Evolutionary conservation across 2,329 filamentous ascomycete genomes (phyloP).

Genomic region (Diatrype stigma): DNA sequence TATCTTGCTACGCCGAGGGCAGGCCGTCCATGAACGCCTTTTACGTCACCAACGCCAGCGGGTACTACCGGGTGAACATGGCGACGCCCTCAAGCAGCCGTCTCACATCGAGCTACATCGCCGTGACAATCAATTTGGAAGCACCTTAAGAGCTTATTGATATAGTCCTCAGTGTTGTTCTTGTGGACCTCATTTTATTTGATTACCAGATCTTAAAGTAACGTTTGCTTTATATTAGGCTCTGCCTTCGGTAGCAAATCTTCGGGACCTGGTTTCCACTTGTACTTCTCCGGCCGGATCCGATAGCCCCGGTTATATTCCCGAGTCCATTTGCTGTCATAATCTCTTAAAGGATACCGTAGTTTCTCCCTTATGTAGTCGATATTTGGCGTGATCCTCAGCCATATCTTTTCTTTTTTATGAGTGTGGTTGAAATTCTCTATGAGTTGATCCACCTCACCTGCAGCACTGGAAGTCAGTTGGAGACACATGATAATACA

Average conservation of each 20-base stretch:
- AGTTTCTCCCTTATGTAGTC: not conserved
- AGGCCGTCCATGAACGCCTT: too few relatives aligned
- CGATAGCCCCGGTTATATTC: not conserved
- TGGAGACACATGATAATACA: not conserved
- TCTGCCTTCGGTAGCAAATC: not conserved
- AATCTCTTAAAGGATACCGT: not conserved
- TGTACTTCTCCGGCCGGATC: not conserved
- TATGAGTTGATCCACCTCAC: not conserved
- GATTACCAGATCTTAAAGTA: too few relatives aligned
- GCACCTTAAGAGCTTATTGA: too few relatives aligned
- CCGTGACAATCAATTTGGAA: too few relatives aligned
- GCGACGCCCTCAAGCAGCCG: too few relatives aligned
- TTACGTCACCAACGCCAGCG: too few relatives aligned
- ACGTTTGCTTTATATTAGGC: not conserved
- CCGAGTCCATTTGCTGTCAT: not conserved
- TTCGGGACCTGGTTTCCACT: not conserved
- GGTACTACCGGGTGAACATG: too few relatives aligned
- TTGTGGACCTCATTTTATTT: too few relatives aligned
- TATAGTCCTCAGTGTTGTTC: too few relatives aligned
- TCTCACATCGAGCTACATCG: too few relatives aligned
- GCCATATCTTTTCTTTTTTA: not conserved
- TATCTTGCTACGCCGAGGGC: too few relatives aligned
- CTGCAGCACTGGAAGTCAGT: not conserved
- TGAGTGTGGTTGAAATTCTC: not conserved
- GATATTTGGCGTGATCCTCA: not conserved